A percentile compares a stretch with the other conserved stretches of the same genome.
Evolutionary conservation across 345 rosid species (phyloP).

Genomic region (Murraya koenigii): DNA sequence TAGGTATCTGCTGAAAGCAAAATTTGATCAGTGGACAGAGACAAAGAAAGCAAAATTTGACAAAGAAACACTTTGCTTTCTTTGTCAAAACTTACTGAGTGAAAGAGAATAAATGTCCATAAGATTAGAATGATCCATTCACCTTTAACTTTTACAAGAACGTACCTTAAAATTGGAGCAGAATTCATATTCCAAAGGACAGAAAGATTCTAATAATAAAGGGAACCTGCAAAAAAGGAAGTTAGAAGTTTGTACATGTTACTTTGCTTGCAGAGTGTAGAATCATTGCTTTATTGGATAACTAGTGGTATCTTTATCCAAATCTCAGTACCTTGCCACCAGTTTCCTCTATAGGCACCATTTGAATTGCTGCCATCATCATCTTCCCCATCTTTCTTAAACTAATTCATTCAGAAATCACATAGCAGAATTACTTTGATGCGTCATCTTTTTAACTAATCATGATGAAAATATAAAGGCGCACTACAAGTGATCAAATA

Average conservation of each 20-base stretch:
- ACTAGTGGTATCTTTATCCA: background rate
- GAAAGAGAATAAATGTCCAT: background rate
- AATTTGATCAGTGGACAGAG: background rate
- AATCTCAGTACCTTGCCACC: constrained; percentile 79
- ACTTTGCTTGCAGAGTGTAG: background rate
- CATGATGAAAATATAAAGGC: constrained; percentile 1
- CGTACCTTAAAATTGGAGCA: too few species aligned
- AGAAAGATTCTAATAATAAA: constrained; percentile 59
- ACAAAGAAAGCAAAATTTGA: too few species aligned
- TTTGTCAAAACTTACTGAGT: background rate
- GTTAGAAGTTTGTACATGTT: background rate
- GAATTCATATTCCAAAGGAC: constrained; percentile 25
- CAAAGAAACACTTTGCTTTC: too few species aligned
- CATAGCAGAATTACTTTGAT: constrained; percentile 5
- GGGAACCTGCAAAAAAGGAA: constrained; percentile 59
- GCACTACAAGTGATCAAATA: background rate
- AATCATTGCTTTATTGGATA: background rate
- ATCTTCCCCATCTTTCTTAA: constrained; percentile 56
- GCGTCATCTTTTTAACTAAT: background rate
- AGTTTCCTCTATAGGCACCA: constrained; percentile 80
- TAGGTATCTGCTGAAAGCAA: background rate
- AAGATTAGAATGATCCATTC: background rate
- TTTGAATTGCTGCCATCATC: constrained; percentile 54
- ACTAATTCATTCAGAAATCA: constrained; percentile 29
- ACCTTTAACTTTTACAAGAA: background rate